phyloP scores from a whole-genome alignment of 225 moss, liverwort and hornwort species.

The Takakia lepidozioides region DNA sequence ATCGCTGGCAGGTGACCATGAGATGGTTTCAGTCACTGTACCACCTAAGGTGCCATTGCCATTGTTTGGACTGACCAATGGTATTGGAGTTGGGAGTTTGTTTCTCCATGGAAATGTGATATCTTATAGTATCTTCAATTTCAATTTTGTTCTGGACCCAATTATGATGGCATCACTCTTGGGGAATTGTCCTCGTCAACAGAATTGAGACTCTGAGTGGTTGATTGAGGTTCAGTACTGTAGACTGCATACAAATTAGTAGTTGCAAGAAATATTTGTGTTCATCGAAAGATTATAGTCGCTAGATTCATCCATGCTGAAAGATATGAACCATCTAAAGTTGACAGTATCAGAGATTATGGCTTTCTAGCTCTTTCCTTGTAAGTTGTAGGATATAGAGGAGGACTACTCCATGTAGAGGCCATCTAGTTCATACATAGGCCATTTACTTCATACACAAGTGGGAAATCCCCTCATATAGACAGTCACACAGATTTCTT shows the following conservation, averaged over 20 bases:
- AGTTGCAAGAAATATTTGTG: too few relatives aligned
- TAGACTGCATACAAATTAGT: too few relatives aligned
- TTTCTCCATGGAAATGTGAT: background rate
- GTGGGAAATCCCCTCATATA: background rate
- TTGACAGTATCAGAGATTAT: background rate
- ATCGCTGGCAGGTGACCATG: background rate
- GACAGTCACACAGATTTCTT: background rate
- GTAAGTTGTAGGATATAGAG: background rate
- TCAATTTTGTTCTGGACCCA: background rate
- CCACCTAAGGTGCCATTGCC: background rate
- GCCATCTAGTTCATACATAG: too few relatives aligned
- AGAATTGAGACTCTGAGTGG: too few relatives aligned
- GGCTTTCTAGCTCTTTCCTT: background rate
- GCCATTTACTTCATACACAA: background rate
- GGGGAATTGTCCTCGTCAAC: too few relatives aligned
- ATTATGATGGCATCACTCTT: background rate
- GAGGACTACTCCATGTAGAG: background rate
- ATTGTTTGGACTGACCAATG: background rate
- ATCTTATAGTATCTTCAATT: background rate
- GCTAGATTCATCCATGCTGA: too few relatives aligned
- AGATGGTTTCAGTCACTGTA: background rate
- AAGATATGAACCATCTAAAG: too few relatives aligned
- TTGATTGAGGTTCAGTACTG: too few relatives aligned
- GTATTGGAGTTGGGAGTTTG: background rate
- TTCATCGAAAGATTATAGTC: background rate